Conservation (phyloP, 2,329 filamentous ascomycete genomes). For the Penicillium concentricum region DNA sequence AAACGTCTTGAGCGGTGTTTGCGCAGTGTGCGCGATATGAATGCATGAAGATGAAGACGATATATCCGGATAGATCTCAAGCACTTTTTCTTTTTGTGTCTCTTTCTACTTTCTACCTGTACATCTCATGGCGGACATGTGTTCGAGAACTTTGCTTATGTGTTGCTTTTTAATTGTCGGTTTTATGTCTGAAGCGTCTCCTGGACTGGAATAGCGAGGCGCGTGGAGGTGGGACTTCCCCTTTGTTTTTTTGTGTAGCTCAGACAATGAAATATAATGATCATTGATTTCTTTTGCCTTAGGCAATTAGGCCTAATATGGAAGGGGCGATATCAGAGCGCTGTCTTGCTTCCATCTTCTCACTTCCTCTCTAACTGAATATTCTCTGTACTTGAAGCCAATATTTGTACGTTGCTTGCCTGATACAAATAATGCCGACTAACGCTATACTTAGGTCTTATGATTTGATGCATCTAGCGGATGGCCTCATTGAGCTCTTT, state of each 20-base stretch:
- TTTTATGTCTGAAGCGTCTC: slow-evolving; percentile 4
- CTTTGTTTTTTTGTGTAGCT: not conserved
- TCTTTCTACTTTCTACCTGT: slow-evolving; percentile 8
- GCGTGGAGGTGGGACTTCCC: not conserved
- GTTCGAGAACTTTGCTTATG: slow-evolving; percentile 12
- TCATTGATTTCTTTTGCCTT: not conserved
- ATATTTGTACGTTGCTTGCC: too few species aligned
- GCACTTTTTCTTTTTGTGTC: not conserved
- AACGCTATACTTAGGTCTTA: too few species aligned
- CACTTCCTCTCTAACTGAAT: not conserved
- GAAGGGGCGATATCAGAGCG: not conserved
- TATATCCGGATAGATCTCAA: slow-evolving; percentile 7
- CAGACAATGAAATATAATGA: not conserved
- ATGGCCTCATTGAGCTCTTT: too few species aligned
- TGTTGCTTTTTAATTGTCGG: not conserved
- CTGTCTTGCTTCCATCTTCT: not conserved
- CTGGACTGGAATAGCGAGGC: slow-evolving; percentile 5
- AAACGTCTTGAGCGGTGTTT: slow-evolving; percentile 79
- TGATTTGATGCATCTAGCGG: too few species aligned
- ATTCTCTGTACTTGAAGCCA: not conserved
- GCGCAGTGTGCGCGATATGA: slow-evolving; percentile 54
- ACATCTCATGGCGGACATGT: slow-evolving; percentile 22
- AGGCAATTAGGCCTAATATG: not conserved
- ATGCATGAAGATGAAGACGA: slow-evolving; percentile 12
- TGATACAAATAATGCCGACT: too few species aligned